Evolutionary conservation across 208 protist species (phyloP).

Genomic region (Eutreptiella sp.): DNA sequence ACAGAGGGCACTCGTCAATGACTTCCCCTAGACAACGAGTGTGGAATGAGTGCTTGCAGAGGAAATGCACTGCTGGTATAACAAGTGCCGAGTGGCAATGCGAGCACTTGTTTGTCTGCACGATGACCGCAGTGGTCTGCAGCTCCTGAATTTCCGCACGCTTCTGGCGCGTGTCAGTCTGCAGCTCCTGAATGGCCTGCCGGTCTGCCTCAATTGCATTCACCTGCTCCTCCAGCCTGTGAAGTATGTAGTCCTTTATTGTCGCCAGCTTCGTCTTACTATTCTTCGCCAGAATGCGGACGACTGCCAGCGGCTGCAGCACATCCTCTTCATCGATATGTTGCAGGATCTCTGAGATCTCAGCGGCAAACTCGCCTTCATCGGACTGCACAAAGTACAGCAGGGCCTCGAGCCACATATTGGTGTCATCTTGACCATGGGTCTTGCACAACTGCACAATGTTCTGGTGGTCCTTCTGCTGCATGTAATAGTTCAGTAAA

Average conservation of each 20-base stretch:
- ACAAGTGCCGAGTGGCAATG: conserved; percentile 71
- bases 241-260: conserved; percentile 74
- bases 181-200: conserved; percentile 47
- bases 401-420: conserved; percentile 64
- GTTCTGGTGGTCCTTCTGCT: conserved; percentile 48
- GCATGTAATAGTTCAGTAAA: conserved; percentile 78
- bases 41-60: conserved; percentile 87
- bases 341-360: conserved; percentile 51
- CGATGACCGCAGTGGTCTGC: conserved; percentile 63
- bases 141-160: conserved; percentile 57
- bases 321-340: conserved; percentile 73
- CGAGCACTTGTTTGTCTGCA: conserved; percentile 70
- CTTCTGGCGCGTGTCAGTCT: conserved; percentile 53
- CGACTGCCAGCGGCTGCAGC: conserved; percentile 77
- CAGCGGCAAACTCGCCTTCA: conserved; percentile 35
- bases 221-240: conserved; percentile 46
- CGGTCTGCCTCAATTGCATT: conserved; percentile 26
- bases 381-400: conserved; percentile 51
- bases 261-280: conserved; percentile 52
- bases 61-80: conserved; percentile 84
- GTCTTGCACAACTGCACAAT: conserved; percentile 55
- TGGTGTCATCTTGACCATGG: conserved; percentile 37
- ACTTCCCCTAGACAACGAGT: conserved; percentile 64
- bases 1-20: conserved; percentile 56
- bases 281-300: conserved; percentile 67